Evolutionary conservation across 164 flowering plant genomes (phyloP).

Genomic region (Cinnamomum chago): DNA sequence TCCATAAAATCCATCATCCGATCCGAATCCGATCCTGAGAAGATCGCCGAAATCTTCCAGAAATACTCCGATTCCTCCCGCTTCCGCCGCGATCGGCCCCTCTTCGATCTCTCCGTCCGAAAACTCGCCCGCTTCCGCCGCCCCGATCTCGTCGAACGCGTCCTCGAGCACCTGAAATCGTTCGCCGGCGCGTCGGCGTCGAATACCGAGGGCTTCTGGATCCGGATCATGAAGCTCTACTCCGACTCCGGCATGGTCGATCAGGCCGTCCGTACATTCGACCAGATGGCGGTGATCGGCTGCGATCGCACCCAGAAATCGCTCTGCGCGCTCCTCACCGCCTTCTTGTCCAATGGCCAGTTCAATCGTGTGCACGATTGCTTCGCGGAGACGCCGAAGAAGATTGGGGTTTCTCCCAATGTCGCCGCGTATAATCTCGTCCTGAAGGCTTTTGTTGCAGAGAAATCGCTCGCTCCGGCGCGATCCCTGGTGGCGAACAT

Average conservation of each 20-base stretch:
- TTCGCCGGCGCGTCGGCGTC: not conserved
- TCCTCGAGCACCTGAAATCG: constrained; percentile 21
- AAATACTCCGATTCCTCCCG: constrained; percentile 16
- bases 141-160: constrained; percentile 24
- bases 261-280: constrained; percentile 22
- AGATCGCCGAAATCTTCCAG: constrained; percentile 21
- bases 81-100: constrained; percentile 22
- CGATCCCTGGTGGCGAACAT: constrained; percentile 19
- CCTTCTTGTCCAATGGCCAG: constrained; percentile 8
- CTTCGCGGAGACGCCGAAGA: constrained; percentile 7
- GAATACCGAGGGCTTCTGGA: constrained; percentile 31
- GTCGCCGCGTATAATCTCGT: constrained; percentile 16
- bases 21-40: constrained; percentile 21
- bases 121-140: constrained; percentile 19
- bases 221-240: constrained; percentile 31
- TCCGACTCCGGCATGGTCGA: constrained; percentile 24
- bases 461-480: constrained; percentile 17
- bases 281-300: constrained; percentile 20
- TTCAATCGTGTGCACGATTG: constrained; percentile 16
- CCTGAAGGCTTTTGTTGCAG: constrained; percentile 20
- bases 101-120: constrained; percentile 16
- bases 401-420: constrained; percentile 16
- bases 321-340: constrained; percentile 24
- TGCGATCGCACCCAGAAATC: constrained; percentile 25
- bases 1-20: constrained; percentile 18